Conservation (phyloP, 176 grass and related monocot species). For the Aegilops tauschii region DNA sequence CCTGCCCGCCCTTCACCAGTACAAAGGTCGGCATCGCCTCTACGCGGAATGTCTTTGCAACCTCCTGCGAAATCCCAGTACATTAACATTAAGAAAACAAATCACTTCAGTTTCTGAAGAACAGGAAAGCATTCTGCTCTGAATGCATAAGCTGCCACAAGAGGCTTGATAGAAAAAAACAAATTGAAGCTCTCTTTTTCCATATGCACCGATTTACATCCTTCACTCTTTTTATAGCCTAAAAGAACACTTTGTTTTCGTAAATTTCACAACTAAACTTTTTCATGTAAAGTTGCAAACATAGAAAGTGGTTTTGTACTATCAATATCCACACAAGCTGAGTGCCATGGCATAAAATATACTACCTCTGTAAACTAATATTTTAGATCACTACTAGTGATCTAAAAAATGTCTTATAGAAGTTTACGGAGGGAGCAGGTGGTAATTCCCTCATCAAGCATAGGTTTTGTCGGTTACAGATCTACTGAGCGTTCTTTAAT, state of each 20-base stretch:
- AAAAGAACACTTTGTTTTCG: background rate
- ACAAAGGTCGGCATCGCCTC: slow-evolving; percentile 88
- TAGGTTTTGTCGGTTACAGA: too few relatives aligned
- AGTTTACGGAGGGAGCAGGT: too few relatives aligned
- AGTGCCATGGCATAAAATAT: too few relatives aligned
- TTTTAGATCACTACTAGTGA: too few relatives aligned
- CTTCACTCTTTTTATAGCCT: background rate
- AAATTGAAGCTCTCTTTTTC: background rate
- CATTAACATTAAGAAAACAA: background rate
- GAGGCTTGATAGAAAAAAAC: background rate
- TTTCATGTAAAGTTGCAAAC: too few relatives aligned
- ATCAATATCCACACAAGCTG: too few relatives aligned
- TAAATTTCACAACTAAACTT: too few relatives aligned
- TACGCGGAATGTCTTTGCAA: slow-evolving; percentile 74
- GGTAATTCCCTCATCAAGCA: background rate
- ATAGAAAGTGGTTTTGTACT: too few relatives aligned
- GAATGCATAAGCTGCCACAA: background rate
- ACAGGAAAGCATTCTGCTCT: background rate
- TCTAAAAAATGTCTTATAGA: too few relatives aligned
- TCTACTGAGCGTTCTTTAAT: background rate
- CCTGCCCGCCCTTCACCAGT: slow-evolving; percentile 58
- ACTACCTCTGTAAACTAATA: too few relatives aligned
- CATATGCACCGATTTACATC: background rate
- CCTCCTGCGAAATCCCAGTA: slow-evolving; percentile 50
- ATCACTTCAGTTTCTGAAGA: background rate